These are phyloP conservation scores for Globisporangium acanthophoron DNA, from an alignment of 352 stramenopile species.

Conservation along the genomic window DNA sequence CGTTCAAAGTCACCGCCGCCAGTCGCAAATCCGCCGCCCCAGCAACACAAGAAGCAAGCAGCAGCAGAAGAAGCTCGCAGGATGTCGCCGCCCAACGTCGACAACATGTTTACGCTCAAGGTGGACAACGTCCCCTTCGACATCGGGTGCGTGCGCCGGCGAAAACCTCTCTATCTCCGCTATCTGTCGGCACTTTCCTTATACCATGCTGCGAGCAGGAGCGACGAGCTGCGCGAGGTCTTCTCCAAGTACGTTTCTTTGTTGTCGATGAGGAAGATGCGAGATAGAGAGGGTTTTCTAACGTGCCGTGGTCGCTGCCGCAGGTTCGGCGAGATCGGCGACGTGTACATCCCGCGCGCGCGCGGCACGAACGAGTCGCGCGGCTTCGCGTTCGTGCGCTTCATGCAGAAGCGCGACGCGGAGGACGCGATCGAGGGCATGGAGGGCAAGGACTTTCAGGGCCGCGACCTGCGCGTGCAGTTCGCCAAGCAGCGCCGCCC, in stretches of 20 bases:
- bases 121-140: slow-evolving; percentile 86
- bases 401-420: slow-evolving; percentile 83
- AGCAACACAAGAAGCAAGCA: too few species aligned
- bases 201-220: slow-evolving; percentile 11
- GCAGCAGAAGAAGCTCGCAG: not conserved
- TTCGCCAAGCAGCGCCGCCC: slow-evolving; percentile 73
- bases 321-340: slow-evolving; percentile 66
- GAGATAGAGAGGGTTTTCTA: too few species aligned
- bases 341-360: slow-evolving; percentile 80
- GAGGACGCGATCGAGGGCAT: slow-evolving; percentile 82
- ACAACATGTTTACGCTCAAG: slow-evolving; percentile 85
- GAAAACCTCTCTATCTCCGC: not conserved
- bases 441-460: slow-evolving; percentile 70
- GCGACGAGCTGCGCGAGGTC: slow-evolving; percentile 53
- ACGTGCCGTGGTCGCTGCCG: not conserved
- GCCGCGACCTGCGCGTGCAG: slow-evolving; percentile 65
- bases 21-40: too few species aligned
- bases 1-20: too few species aligned
- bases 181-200: not conserved
- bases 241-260: slow-evolving; percentile 54
- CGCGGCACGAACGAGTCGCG: slow-evolving; percentile 71
- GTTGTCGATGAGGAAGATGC: too few species aligned
- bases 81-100: slow-evolving; percentile 74
- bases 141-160: slow-evolving; percentile 37
- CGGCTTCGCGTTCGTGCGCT: slow-evolving; percentile 86